A percentile compares a stretch with the other conserved stretches of the same genome.
Conservation (phyloP, 2,329 filamentous ascomycete genomes). For the Exophiala dermatitidis region DNA sequence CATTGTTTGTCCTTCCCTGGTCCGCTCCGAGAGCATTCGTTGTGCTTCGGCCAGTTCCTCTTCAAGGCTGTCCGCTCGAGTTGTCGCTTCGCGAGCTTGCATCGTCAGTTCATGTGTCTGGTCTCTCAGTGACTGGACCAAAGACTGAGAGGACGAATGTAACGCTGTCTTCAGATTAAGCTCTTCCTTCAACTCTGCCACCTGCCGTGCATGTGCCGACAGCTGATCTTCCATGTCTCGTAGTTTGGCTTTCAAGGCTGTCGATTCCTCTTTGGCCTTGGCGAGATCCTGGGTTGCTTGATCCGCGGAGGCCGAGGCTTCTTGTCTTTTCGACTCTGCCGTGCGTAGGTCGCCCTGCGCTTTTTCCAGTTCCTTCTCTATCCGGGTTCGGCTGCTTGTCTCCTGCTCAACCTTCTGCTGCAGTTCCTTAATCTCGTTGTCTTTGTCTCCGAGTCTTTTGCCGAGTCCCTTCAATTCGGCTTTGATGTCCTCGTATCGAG, state of each 20-base stretch:
- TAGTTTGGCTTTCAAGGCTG: conserved; percentile 49
- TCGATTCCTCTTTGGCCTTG: conserved; percentile 64
- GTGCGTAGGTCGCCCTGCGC: conserved; percentile 70
- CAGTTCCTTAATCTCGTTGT: conserved; percentile 67
- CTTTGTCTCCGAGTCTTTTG: conserved; percentile 63
- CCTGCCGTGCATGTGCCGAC: conserved; percentile 60
- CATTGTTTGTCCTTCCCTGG: conserved; percentile 92
- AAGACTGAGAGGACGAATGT: conserved; percentile 73
- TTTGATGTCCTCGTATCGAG: conserved; percentile 72
- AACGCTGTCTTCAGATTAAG: conserved; percentile 76
- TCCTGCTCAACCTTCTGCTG: conserved; percentile 73
- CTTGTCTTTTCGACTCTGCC: conserved; percentile 70
- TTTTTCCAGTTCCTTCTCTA: conserved; percentile 71
- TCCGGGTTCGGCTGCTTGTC: conserved; percentile 60
- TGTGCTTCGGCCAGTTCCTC: conserved; percentile 89
- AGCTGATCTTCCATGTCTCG: conserved; percentile 69
- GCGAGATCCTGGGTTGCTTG: conserved; percentile 63
- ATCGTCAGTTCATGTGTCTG: conserved; percentile 80
- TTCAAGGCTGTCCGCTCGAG: conserved; percentile 75
- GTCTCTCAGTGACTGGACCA: conserved; percentile 88
- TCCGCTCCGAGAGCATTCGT: conserved; percentile 75
- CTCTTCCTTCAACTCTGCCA: conserved; percentile 65
- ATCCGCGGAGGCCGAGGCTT: conserved; percentile 66
- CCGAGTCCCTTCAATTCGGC: conserved; percentile 65
- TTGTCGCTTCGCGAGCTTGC: conserved; percentile 82